Percentiles rank a stretch among this genome's conserved stretches.
Evolutionary conservation across 345 rosid species (phyloP).

Genomic region (Eucalyptus sideroxylon): DNA sequence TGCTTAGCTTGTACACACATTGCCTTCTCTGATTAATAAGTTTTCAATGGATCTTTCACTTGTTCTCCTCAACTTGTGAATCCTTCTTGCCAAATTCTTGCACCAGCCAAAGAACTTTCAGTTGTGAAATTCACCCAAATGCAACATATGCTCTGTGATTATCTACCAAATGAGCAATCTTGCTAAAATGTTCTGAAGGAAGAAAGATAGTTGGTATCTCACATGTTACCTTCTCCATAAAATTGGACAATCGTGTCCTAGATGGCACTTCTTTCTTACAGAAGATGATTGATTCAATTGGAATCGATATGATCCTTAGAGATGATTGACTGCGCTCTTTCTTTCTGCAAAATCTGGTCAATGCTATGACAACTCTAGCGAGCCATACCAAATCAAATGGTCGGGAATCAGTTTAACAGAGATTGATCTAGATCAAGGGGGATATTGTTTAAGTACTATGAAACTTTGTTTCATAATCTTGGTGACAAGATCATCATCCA

Average conservation of each 20-base stretch:
- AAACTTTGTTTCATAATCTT: background rate
- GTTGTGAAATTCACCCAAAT: background rate
- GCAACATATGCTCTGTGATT: background rate
- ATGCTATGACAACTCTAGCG: background rate
- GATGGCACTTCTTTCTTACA: background rate
- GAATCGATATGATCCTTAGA: background rate
- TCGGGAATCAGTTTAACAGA: background rate
- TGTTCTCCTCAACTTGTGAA: background rate
- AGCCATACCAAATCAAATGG: background rate
- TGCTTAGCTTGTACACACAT: background rate
- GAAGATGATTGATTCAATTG: background rate
- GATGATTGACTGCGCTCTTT: background rate
- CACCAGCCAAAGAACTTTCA: background rate
- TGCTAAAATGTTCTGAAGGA: background rate
- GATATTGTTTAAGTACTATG: background rate
- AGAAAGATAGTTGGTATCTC: background rate
- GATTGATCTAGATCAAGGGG: background rate
- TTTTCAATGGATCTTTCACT: background rate
- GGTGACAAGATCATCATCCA: no score
- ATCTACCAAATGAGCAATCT: background rate
- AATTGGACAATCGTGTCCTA: background rate
- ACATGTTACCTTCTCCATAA: background rate
- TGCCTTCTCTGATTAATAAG: background rate
- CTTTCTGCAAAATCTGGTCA: background rate
- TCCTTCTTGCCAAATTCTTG: background rate